Conservation (phyloP, 164 flowering plant genomes). For the Sextonia rubra region DNA sequence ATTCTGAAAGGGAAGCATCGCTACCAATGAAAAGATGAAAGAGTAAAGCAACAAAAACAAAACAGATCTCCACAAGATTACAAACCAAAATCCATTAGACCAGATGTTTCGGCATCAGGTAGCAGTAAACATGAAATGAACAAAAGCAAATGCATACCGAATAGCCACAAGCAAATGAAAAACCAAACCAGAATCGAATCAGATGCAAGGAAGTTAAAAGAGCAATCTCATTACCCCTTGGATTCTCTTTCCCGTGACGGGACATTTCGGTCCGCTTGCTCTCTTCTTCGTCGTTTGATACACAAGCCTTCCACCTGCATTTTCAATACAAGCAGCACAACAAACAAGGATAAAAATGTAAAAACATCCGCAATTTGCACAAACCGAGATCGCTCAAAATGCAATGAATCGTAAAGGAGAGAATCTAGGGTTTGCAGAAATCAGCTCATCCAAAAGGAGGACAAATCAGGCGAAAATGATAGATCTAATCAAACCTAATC, state of each 20-base stretch:
- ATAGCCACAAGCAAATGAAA: not conserved
- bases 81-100: not conserved
- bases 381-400: not conserved
- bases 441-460: too few species aligned
- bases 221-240: slow-evolving; percentile 43
- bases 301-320: slow-evolving; percentile 41
- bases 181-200: not conserved
- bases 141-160: not conserved
- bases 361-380: not conserved
- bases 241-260: slow-evolving; percentile 60
- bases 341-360: not conserved
- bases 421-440: not conserved
- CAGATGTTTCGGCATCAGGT: too few species aligned
- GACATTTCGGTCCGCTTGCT: slow-evolving; percentile 57
- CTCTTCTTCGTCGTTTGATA: slow-evolving; percentile 52
- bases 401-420: not conserved
- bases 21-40: too few species aligned
- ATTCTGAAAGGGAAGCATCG: too few species aligned
- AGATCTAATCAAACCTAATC: too few species aligned
- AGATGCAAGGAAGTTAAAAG: not conserved
- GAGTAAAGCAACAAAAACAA: too few species aligned
- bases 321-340: not conserved
- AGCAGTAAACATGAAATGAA: too few species aligned
- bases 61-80: not conserved
- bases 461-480: too few species aligned